These are phyloP conservation scores for Monosporascus sp. DNA, from an alignment of 2,329 filamentous ascomycete genomes.

Conservation along the genomic window DNA sequence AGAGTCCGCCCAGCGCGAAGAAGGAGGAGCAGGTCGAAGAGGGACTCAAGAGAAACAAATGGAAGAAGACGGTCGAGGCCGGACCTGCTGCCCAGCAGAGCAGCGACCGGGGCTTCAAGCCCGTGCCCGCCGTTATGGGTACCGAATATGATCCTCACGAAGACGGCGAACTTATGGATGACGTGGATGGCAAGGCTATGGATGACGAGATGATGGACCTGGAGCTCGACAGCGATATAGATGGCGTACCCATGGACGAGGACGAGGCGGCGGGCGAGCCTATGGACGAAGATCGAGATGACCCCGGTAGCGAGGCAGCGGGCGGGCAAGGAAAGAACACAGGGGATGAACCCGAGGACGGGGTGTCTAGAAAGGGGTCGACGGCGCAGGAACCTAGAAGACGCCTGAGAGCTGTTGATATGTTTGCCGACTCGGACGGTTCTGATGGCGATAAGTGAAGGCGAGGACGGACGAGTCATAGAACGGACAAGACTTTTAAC, in stretches of 20 bases:
- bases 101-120: slow-evolving; percentile 22
- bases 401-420: slow-evolving; percentile 72
- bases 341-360: slow-evolving; percentile 19
- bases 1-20: slow-evolving; percentile 57
- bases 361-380: slow-evolving; percentile 17
- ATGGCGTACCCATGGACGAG: slow-evolving; percentile 37
- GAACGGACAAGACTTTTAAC: too few species aligned
- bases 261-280: slow-evolving; percentile 27
- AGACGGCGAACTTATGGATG: slow-evolving; percentile 32
- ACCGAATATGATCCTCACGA: slow-evolving; percentile 31
- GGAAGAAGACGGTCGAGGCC: slow-evolving; percentile 49
- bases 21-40: slow-evolving; percentile 27
- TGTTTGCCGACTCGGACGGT: slow-evolving; percentile 76
- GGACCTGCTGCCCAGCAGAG: slow-evolving; percentile 19
- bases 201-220: slow-evolving; percentile 43
- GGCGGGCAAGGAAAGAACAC: slow-evolving; percentile 16
- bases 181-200: slow-evolving; percentile 41
- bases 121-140: slow-evolving; percentile 14
- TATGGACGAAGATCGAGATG: slow-evolving; percentile 28
- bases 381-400: slow-evolving; percentile 40
- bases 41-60: slow-evolving; percentile 36
- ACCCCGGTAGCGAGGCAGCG: slow-evolving; percentile 8
- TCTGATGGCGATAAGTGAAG: slow-evolving; percentile 29
- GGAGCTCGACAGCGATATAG: slow-evolving; percentile 43
- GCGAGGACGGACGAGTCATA: too few species aligned